Evolutionary conservation across 768 basidiomycete species (phyloP), one percentile per base, ranked within the genome.

Genomic region (Tylopilus rubrobrunneus): DNA sequence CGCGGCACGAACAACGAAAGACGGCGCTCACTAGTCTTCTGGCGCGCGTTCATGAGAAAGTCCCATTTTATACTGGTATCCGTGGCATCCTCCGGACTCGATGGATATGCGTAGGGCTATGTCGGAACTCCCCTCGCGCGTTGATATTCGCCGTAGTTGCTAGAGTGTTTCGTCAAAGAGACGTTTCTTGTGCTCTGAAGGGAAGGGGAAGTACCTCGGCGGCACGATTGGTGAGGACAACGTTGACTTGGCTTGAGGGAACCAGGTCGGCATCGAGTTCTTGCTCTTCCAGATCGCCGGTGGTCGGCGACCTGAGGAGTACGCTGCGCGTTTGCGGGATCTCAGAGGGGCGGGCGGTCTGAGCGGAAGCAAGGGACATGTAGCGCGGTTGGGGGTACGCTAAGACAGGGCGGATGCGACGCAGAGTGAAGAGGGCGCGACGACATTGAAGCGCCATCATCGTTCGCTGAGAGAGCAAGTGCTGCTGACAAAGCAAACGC

Each of bases 21-120:
- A 7, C n/a, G 7, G 21, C 4, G 75, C 91, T 67, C 67, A 95
- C 94, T 94, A 97, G 71, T 97, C 94, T 58, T 94, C 92, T 5
- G 77, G 76, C 28, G 78, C 74, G 15, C 77, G 76, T 42, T 73
- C 70, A 36, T 76, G 77, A 3, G 89, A 86, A 4, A 98, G 78
- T 51, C 87, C 84, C 80, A 98, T 82, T 61, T 90, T 95, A 71
- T 98, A 97, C 64, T 97, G 93, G 69, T 98, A 98, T 36, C 96
- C 96, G 67, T 98, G 95, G 65, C 96, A 98, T 19, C 96, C 96
- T 11, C 96, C 96, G 11, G 88, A 91, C 63, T 97, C 93, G 25
- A 98, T 92, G 1, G 84, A 76, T 58, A 98, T 79, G 58, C 94
- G 77, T 23, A 98, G 75, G 4, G 86, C 90, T 21, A 89, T 77